Base-by-base conservation (phyloP, 1,284 basidiomycete genomes). In the Wallemia ichthyophaga region DNA sequence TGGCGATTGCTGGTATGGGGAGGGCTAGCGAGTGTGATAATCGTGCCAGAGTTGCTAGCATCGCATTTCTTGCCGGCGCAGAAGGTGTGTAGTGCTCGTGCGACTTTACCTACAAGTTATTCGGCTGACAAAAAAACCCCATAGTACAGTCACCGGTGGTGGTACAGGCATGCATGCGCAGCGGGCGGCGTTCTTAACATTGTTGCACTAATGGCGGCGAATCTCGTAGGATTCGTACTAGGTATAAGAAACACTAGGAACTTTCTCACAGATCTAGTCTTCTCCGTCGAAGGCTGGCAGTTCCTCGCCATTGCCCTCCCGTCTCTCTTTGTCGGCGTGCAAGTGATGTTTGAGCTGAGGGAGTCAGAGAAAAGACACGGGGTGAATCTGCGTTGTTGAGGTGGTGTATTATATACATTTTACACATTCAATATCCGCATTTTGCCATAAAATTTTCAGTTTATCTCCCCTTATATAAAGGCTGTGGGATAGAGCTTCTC, bases 331-430 rank as follows among this genome's bases (percentile, higher is more conserved):
- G 75, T 88, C 21, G 86, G 76, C 1, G 80, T 80, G 0, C 92
- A 96, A 68, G 70, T 94, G 57, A 95, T 96, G 92, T 88, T 94
- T 62, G 89, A 94, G 67, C 94, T 94, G 69, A 73, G 87, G 53
- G 69, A 71, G 61, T 69, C 68, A 59, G 69, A 71, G 63, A 62
- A 60, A 26, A 63, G 69, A 19, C 55, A 62, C 57, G 70, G 70
- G 9, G 67, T 70, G 26, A 66, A 67, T 59, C 62, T 69, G 56
- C 63, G 65, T 57, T 72, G 69, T 58, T 70, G 58, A 62, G 55
- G 7, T 21, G 11, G 7, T 48, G 37, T 48, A 48, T 48, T 48
- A 48, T 48, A 48, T 48, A 19, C 37, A 48, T 48, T 11, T 17
- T 17, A 48, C 7, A 13, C 7, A 15, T 13, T 48, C n/a, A n/a